These are phyloP conservation scores for Waltergamsia citrina DNA, from an alignment of 2,329 filamentous ascomycete species.

Conservation along the genomic window DNA sequence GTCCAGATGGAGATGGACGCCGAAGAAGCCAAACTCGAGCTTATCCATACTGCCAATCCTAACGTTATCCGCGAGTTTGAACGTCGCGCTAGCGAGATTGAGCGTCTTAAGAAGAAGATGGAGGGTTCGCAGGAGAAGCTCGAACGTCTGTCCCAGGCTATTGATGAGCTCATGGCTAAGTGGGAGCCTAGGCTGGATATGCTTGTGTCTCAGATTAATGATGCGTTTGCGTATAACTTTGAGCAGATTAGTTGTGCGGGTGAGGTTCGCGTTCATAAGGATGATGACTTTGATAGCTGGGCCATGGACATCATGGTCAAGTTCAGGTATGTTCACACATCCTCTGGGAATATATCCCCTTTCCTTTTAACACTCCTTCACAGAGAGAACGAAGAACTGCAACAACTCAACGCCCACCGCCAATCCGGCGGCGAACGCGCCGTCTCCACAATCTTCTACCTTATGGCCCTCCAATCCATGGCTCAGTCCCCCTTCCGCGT, in stretches of 20 bases:
- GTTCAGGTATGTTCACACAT: slow-evolving; percentile 74
- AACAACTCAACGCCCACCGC: slow-evolving; percentile 79
- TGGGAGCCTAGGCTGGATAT: slow-evolving; percentile 83
- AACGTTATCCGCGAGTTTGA: slow-evolving; percentile 71
- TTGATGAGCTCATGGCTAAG: slow-evolving; percentile 54
- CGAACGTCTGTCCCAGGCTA: slow-evolving; percentile 43
- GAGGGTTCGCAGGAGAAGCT: slow-evolving; percentile 45
- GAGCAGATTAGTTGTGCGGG: slow-evolving; percentile 89
- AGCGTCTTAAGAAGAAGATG: slow-evolving; percentile 48
- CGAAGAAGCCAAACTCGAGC: slow-evolving; percentile 65
- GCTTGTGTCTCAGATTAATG: slow-evolving; percentile 72
- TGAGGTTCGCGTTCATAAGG: slow-evolving; percentile 80
- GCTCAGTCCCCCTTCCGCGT: slow-evolving; percentile 94
- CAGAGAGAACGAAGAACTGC: slow-evolving; percentile 72
- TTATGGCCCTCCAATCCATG: slow-evolving; percentile 93
- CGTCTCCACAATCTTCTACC: slow-evolving; percentile 96
- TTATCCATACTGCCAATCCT: slow-evolving; percentile 70
- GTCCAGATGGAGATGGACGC: slow-evolving; percentile 66
- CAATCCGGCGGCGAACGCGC: slow-evolving; percentile 95
- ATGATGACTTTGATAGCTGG: slow-evolving; percentile 91
- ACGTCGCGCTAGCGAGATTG: slow-evolving; percentile 60
- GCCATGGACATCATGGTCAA: slow-evolving; percentile 89
- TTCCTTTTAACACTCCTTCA: background rate
- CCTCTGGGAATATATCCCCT: too few relatives aligned
- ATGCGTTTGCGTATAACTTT: slow-evolving; percentile 89